These are phyloP conservation scores for Lachnellula suecica DNA, from an alignment of 2,329 filamentous ascomycete species.

Conservation along the genomic window DNA sequence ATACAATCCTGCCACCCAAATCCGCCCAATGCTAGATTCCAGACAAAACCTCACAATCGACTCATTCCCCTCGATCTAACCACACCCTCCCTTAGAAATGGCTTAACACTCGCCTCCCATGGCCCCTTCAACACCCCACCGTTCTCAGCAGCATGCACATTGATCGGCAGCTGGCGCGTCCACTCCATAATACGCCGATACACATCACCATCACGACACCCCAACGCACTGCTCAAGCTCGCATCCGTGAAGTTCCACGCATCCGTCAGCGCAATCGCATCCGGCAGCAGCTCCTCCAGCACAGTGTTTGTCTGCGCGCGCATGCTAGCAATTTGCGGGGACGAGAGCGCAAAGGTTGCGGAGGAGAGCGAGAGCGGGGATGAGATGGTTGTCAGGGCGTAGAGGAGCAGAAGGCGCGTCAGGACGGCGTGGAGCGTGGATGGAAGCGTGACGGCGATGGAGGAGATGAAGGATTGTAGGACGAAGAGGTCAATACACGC, in stretches of 20 bases:
- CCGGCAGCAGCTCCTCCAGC: conserved; percentile 21
- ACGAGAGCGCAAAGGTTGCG: conserved; percentile 26
- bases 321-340: conserved; percentile 19
- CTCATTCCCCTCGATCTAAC: not conserved
- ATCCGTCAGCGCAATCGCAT: conserved; percentile 27
- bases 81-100: conserved; percentile 1
- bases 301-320: conserved; percentile 13
- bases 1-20: not conserved
- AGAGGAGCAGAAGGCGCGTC: conserved; percentile 15
- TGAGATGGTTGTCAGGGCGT: conserved; percentile 21
- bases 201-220: conserved; percentile 23
- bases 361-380: conserved; percentile 24
- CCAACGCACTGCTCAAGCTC: conserved; percentile 22
- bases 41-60: not conserved
- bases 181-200: conserved; percentile 19
- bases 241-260: conserved; percentile 28
- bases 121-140: conserved; percentile 5
- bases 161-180: conserved; percentile 15
- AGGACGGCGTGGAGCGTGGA: conserved; percentile 11
- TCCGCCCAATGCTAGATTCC: too few species aligned
- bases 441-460: not conserved
- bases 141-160: conserved; percentile 10
- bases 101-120: conserved; percentile 5
- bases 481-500: conserved; percentile 31
- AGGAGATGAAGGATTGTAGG: conserved; percentile 21